A percentile compares a stretch with the other conserved stretches of the same genome.
These are phyloP conservation scores for Phytophthora kernoviae DNA, from an alignment of 352 stramenopile species.

Conservation along the genomic window DNA sequence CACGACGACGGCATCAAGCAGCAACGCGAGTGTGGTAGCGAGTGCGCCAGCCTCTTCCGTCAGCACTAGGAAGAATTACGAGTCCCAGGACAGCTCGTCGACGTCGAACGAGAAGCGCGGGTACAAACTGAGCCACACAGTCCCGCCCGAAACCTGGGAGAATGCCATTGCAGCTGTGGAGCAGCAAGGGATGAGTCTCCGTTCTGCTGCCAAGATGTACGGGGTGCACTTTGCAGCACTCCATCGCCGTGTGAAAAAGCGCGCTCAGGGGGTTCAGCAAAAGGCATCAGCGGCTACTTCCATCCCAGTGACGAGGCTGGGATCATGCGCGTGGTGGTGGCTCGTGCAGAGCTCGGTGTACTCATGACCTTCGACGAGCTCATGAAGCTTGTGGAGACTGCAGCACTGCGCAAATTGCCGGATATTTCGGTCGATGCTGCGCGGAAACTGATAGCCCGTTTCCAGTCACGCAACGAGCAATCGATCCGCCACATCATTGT, in stretches of 20 bases:
- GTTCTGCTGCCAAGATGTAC: constrained; percentile 40
- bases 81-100: not conserved
- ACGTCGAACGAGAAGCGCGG: constrained; percentile 28
- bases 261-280: constrained; percentile 23
- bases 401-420: constrained; percentile 50
- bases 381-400: constrained; percentile 51
- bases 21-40: constrained; percentile 15
- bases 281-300: constrained; percentile 33
- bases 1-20: constrained; percentile 22
- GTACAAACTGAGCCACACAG: constrained; percentile 52
- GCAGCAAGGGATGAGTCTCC: constrained; percentile 53
- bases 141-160: constrained; percentile 49
- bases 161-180: constrained; percentile 54
- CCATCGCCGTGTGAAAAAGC: constrained; percentile 50
- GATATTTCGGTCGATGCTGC: constrained; percentile 56
- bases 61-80: not conserved
- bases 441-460: constrained; percentile 38
- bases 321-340: constrained; percentile 51
- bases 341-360: constrained; percentile 51
- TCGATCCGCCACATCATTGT: constrained; percentile 46
- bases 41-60: not conserved
- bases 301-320: constrained; percentile 49
- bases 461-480: constrained; percentile 47
- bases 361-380: constrained; percentile 65
- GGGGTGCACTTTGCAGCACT: constrained; percentile 56